A percentile compares a stretch with the other conserved stretches of the same genome.
phyloP scores from a whole-genome alignment of 2,329 filamentous ascomycete species.

The Achaetomium macrosporum region DNA sequence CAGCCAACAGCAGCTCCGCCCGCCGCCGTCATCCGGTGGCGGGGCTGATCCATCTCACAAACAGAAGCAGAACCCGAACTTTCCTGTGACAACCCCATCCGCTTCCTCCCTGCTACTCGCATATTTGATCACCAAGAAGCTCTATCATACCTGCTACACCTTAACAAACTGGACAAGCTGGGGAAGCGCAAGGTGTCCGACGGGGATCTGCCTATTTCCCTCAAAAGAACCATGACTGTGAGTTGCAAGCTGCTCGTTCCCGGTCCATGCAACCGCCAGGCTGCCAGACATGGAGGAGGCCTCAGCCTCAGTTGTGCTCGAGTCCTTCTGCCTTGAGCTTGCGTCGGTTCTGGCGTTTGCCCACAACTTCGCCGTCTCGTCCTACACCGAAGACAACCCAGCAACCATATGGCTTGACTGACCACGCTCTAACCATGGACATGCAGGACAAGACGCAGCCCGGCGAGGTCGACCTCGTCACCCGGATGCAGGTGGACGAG shows the following conservation, averaged over 20 bases:
- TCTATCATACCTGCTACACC: background rate
- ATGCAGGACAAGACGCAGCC: constrained; percentile 44
- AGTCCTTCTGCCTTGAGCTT: background rate
- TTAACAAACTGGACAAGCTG: constrained; percentile 41
- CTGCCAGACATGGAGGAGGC: too few relatives aligned
- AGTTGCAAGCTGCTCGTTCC: constrained; percentile 29
- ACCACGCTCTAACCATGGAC: constrained; percentile 6
- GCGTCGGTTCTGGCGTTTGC: background rate
- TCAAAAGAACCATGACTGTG: constrained; percentile 58
- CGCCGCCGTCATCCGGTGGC: constrained; percentile 12
- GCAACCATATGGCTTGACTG: background rate
- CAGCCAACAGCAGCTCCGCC: constrained; percentile 9
- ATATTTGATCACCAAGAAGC: constrained; percentile 5
- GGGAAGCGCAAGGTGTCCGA: constrained; percentile 63
- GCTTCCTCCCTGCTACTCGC: background rate
- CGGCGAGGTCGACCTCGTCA: constrained; percentile 56
- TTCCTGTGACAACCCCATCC: background rate
- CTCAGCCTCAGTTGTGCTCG: background rate
- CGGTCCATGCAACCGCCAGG: background rate
- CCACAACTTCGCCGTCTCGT: background rate
- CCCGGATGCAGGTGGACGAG: constrained; percentile 60
- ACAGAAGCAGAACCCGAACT: background rate
- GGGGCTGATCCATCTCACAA: constrained; percentile 11
- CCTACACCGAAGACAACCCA: background rate
- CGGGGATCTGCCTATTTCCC: constrained; percentile 51